These are phyloP conservation scores for Xerocomellus intermedius DNA, from an alignment of 768 basidiomycete species.

Conservation along the genomic window DNA sequence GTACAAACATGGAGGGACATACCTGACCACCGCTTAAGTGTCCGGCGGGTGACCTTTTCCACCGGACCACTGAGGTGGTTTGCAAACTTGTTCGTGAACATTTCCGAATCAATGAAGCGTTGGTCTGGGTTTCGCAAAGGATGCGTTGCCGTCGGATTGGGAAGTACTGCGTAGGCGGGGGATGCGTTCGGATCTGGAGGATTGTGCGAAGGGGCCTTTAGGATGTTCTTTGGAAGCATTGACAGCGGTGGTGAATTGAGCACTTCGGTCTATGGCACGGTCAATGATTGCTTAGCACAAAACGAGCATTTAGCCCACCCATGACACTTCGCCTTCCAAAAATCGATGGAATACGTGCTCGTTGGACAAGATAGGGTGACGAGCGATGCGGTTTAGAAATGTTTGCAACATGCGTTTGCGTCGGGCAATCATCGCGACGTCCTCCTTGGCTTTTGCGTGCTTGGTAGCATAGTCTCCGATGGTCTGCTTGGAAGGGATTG, in stretches of 20 bases:
- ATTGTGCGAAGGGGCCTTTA: slow-evolving; percentile 93
- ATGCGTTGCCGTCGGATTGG: slow-evolving; percentile 85
- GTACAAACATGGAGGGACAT: slow-evolving; percentile 7
- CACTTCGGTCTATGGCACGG: slow-evolving; percentile 69
- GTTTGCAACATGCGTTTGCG: slow-evolving; percentile 94
- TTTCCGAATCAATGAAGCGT: slow-evolving; percentile 93
- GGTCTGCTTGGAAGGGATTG: slow-evolving; percentile 96
- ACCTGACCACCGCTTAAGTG: slow-evolving; percentile 95
- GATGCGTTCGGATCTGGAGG: slow-evolving; percentile 78
- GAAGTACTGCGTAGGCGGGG: slow-evolving; percentile 77
- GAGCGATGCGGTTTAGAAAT: slow-evolving; percentile 85
- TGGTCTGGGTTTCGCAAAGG: slow-evolving; percentile 93
- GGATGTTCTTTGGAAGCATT: slow-evolving; percentile 88
- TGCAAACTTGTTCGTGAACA: slow-evolving; percentile 94
- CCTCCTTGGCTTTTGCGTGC: slow-evolving; percentile 95
- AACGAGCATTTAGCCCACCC: slow-evolving; percentile 53
- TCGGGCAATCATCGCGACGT: slow-evolving; percentile 85
- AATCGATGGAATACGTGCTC: slow-evolving; percentile 97
- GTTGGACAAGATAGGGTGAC: slow-evolving; percentile 93
- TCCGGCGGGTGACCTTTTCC: slow-evolving; percentile 93
- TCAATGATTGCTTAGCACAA: slow-evolving; percentile 3
- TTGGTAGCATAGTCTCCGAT: slow-evolving; percentile 97
- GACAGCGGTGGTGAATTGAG: slow-evolving; percentile 91
- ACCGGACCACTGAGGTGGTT: slow-evolving; percentile 87
- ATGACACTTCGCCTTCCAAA: slow-evolving; percentile 92